Evolutionary conservation across 1,284 basidiomycete species (phyloP), one percentile per base, ranked within the genome.

Genomic region (Cutaneotrichosporon arboriforme): DNA sequence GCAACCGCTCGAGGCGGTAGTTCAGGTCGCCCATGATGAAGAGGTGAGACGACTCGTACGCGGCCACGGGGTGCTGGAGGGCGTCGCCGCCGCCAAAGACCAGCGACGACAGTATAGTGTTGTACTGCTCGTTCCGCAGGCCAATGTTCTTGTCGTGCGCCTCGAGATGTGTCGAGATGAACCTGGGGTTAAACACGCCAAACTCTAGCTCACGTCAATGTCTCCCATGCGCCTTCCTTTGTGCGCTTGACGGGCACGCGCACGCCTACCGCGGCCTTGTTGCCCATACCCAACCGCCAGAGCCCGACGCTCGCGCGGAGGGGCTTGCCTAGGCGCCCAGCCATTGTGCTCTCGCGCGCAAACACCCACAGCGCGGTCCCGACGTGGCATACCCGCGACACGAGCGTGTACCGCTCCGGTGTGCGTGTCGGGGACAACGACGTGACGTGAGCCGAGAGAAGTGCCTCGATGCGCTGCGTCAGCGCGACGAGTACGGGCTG

Each of bases 211-310:
- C 75, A 90, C 88, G 90, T 92, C 76, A 84, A 86, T 2, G 81
- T 81, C 69, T 93, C 88, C 87, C 49, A 78, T 63, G 77, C 76
- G 8, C 80, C 82, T 31, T 81, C 79, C 23, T 77, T 75, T 10
- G 79, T 65, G 46, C 72, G 52, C 36, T 67, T 74, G 21, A 94
- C 78, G 39, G 87, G 84, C 69, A 97, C 85, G 43, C 93, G 81
- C 35, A 91, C 80, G 15, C 88, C 93, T 2, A 96, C 91, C 1
- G 89, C 93, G 22, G 90, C 91, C 75, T 98, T 98, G 77, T 97
- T 97, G 12, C 90, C 90, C 87, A 97, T 88, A 1, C 79, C 80
- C 21, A 76, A 66, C 45, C 77, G 76, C 55, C 67, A 74, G 10
- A 75, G 52, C 1, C 72, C 73, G 9, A 73, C 43, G 18, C 52